A percentile compares a stretch with the other conserved stretches of the same genome.
Conservation (phyloP, 495 filamentous ascomycete species). For the Margaritispora aquatica region DNA sequence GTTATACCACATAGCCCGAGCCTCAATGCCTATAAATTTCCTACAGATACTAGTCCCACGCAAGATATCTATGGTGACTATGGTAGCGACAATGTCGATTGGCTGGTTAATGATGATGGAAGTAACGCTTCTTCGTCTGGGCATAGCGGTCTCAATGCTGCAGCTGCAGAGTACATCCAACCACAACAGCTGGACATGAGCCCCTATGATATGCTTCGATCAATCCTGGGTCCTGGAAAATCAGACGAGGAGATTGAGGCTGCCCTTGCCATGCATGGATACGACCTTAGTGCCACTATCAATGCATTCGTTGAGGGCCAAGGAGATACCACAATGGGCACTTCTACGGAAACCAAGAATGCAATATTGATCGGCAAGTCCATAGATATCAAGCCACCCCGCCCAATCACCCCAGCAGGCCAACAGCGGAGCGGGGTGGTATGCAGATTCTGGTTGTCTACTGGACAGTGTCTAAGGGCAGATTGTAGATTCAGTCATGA, state of each 20-base stretch:
- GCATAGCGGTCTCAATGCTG: conserved; percentile 60
- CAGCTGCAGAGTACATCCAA: conserved; percentile 67
- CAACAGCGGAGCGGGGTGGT: conserved; percentile 75
- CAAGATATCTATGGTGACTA: conserved; percentile 87
- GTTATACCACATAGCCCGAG: conserved; percentile 93
- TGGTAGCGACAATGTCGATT: conserved; percentile 90
- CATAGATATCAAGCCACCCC: conserved; percentile 60
- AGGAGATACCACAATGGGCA: conserved; percentile 30
- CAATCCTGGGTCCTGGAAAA: conserved; percentile 82
- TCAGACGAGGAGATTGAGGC: conserved; percentile 91
- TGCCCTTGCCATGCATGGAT: conserved; percentile 81
- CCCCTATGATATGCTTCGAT: conserved; percentile 95
- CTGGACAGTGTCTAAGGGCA: conserved; percentile 84
- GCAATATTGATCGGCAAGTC: conserved; percentile 83
- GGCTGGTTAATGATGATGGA: conserved; percentile 89
- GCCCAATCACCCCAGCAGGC: conserved; percentile 66
- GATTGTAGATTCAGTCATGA: conserved; percentile 98
- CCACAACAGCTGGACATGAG: conserved; percentile 85
- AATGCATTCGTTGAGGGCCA: conserved; percentile 71
- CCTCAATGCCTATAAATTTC: conserved; percentile 90
- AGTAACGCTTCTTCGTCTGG: conserved; percentile 64
- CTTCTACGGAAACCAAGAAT: conserved; percentile 43
- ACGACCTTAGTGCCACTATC: conserved; percentile 88
- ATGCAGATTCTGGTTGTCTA: conserved; percentile 93
- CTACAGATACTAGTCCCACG: conserved; percentile 60